Evolutionary conservation across 768 basidiomycete genomes (phyloP).

Genomic region (Trametes villosa): DNA sequence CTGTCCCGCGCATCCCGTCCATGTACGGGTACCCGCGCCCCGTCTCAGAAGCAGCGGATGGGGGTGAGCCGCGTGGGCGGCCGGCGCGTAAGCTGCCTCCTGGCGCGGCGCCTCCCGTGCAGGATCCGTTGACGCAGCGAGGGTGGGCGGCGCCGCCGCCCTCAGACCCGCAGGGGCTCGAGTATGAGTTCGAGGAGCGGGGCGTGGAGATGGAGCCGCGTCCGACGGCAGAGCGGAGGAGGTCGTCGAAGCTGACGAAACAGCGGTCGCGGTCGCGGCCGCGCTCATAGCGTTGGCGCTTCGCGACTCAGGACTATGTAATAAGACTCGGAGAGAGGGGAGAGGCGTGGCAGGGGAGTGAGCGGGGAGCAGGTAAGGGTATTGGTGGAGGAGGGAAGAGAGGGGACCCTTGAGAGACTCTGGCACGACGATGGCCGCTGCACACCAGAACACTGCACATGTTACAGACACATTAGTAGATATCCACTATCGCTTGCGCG

Average conservation of each 20-base stretch:
- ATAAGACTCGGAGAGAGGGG: neutral
- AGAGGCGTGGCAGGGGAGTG: neutral
- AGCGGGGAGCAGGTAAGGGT: neutral
- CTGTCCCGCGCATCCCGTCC: constrained; percentile 30
- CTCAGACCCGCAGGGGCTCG: neutral
- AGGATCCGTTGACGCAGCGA: constrained; percentile 2
- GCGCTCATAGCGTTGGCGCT: constrained; percentile 19
- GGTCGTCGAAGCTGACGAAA: constrained; percentile 16
- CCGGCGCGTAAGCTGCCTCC: constrained; percentile 1
- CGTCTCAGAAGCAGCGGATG: neutral
- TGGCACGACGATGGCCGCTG: no score
- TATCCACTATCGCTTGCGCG: no score
- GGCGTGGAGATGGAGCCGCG: neutral
- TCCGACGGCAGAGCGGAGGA: neutral
- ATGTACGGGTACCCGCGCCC: constrained; percentile 8
- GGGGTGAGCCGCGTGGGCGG: neutral
- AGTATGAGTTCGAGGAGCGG: neutral
- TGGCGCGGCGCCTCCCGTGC: neutral
- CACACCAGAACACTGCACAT: neutral
- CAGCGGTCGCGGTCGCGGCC: neutral
- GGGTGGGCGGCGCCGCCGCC: neutral
- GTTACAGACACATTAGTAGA: neutral
- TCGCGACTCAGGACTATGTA: neutral
- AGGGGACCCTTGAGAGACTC: neutral
- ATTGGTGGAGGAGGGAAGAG: neutral